Conservation (phyloP, 176 grass and related monocot genomes). For the Oryza punctata region DNA sequence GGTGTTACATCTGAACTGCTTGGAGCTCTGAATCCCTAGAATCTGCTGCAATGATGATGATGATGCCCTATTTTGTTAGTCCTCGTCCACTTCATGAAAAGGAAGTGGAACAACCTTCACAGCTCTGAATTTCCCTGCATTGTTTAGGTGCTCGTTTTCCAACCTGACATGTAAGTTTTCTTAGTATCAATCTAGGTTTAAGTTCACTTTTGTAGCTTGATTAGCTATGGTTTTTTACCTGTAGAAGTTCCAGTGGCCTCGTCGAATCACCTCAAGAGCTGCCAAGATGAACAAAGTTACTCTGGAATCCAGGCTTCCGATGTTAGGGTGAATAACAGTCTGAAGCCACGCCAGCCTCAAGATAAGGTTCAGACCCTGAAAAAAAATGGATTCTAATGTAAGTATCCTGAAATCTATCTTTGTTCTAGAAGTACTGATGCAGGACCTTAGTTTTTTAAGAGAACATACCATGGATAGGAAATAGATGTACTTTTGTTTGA, state of each 20-base stretch:
- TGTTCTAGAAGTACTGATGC: background rate
- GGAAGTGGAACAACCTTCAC: slow-evolving; percentile 73
- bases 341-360: slow-evolving; percentile 98
- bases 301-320: slow-evolving; percentile 88
- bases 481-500: slow-evolving; percentile 86
- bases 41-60: background rate
- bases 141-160: slow-evolving; percentile 78
- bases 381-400: slow-evolving; percentile 39
- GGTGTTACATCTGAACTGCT: slow-evolving; percentile 53
- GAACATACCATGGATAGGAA: slow-evolving; percentile 88
- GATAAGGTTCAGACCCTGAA: slow-evolving; percentile 86
- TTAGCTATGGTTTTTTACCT: slow-evolving; percentile 52
- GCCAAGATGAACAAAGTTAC: slow-evolving; percentile 88
- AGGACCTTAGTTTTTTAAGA: slow-evolving; percentile 20
- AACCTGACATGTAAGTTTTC: slow-evolving; percentile 45
- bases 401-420: slow-evolving; percentile 37
- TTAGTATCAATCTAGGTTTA: slow-evolving; percentile 33
- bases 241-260: slow-evolving; percentile 98
- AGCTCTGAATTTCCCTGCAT: slow-evolving; percentile 74
- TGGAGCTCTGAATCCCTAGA: slow-evolving; percentile 45
- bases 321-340: slow-evolving; percentile 90
- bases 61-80: slow-evolving; percentile 37
- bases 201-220: slow-evolving; percentile 16
- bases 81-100: slow-evolving; percentile 68
- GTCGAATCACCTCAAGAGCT: slow-evolving; percentile 89